Evolutionary conservation across 2,329 filamentous ascomycete species (phyloP), one percentile per base, ranked within the genome.

Genomic region (Ceratocystis alfenasii): DNA sequence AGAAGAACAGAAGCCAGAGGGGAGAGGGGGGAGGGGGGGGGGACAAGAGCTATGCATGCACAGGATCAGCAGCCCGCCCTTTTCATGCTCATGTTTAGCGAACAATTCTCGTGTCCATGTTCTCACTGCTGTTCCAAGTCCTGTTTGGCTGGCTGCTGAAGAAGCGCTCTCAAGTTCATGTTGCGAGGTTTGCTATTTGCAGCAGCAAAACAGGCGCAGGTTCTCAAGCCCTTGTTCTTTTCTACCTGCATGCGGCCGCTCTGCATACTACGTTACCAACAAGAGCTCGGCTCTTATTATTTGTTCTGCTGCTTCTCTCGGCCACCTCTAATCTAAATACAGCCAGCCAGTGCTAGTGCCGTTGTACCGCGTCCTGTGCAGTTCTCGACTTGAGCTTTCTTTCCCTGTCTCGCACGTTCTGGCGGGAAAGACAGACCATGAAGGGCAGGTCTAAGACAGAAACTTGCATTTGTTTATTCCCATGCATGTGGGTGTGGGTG

Each of bases 191-290:
- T 50, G 17, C 46, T 41, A 41, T 41, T 12, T 41, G 36, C 36
- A 41, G 36, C 10, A 41, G 10, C 10, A 41, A 12, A 12, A 41
- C 10, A 41, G 36, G 2, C 36, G 10, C 36, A 3, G 36, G 36
- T 12, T 41, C 36, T 41, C 3, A 10, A 12, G 36, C 36, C 36
- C 8, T 41, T 12, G 36, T 41, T 41, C 36, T 41, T 41, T 41
- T 4, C 36, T 12, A 20, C 5, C n/a, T 22, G 17, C n/a, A 50
- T 50, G 17, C 46, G 46, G n/a, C n/a, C 7, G n/a, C 25, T 30
- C 53, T 57, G 53, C 53, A 57, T 57, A 57, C 53, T 28, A 57
- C 53, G 53, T 57, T 57, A 17, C 53, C 3, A 22, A 17, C 12
- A 55, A 57, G 25, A 17, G 53, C 25, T 33, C 10, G 53, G 46